These are phyloP conservation scores for Lithohypha guttulata DNA, from an alignment of 2,329 filamentous ascomycete genomes.

Conservation along the genomic window DNA sequence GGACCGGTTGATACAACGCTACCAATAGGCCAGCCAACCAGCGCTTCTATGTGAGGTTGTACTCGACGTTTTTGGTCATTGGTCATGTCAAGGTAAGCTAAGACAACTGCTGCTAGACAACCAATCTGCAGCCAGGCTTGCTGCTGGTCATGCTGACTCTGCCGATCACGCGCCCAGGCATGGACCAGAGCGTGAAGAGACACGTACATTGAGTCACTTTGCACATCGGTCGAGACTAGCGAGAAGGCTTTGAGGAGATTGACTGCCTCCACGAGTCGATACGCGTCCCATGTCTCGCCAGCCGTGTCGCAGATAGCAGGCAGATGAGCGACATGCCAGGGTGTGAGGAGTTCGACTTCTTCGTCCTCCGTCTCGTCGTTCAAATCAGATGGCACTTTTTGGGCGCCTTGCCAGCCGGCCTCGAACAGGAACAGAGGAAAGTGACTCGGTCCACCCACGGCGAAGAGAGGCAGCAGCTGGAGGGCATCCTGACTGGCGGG, in stretches of 20 bases:
- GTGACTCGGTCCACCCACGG: conserved; percentile 21
- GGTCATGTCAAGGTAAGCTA: conserved; percentile 10
- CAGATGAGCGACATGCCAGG: conserved; percentile 17
- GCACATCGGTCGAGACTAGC: conserved; percentile 18
- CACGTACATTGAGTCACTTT: conserved; percentile 13
- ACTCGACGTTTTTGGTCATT: conserved; percentile 8
- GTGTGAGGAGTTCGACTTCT: conserved; percentile 8
- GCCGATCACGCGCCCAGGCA: conserved; percentile 27
- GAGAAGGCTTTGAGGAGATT: conserved; percentile 24
- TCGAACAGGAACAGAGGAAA: conserved; percentile 26
- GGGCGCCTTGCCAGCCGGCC: conserved; percentile 21
- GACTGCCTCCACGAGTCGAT: conserved; percentile 23
- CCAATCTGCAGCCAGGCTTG: conserved; percentile 19
- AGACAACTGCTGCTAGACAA: no score
- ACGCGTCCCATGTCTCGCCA: conserved; percentile 23
- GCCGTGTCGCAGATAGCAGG: conserved; percentile 16
- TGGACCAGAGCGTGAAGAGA: conserved; percentile 30
- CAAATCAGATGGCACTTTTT: conserved; percentile 1
- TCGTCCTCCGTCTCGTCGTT: not conserved
- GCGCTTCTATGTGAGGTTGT: conserved; percentile 14
- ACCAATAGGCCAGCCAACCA: not conserved
- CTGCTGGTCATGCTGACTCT: conserved; percentile 16
- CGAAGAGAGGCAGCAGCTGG: conserved; percentile 24
- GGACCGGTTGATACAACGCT: conserved; percentile 10
- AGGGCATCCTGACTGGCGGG: conserved; percentile 21